Base-by-base conservation (phyloP, 2,329 filamentous ascomycete genomes). In the Colletotrichum shisoi region DNA sequence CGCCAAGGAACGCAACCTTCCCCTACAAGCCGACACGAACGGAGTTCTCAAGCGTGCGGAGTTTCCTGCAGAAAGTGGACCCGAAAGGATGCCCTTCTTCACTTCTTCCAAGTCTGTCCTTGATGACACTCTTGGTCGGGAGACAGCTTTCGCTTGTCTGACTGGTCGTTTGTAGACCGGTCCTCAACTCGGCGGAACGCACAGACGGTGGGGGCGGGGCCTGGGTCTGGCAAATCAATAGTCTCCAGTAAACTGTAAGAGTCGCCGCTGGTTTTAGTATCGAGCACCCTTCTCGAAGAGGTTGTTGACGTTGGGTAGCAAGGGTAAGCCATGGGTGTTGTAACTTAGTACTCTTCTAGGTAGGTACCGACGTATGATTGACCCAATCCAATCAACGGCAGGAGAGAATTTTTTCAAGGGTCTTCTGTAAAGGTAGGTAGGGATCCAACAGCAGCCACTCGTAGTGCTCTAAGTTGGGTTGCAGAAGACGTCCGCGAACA, bases 131-230 rank as follows among this genome's bases (percentile, higher is more conserved):
- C 48, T 19, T 19, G 44, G 44, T 21, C 31, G 12, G 34, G 7
- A 24, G 12, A 49, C 24, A 31, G 34, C 34, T 40, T 54, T 34
- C 34, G 17, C 11, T 13, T 9, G 9, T 9, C 15, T 34, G 15
- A 51, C 48, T 51, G 51, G 51, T 34, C 51, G 9, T 17, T 13
- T 9, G 9, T 9, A 8, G 15, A 51, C 48, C 34, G 51, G 51
- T 13, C 39, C 31, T 56, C 42, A 15, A 40, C 19, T 39, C 15
- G 15, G 11, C 44, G 42, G 15, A 34, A 48, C 40, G 42, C 49
- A 62, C 59, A 56, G 40, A 56, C 40, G 42, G 31, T 44, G 51
- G 19, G 57, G 59, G 9, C 19, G 19, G 37, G 24, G 12, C 13
- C 8, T 46, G 17, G 8, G 21, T 27, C 15, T 48, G 15, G 40